Conservation (phyloP, 1,284 basidiomycete species). For the Pseudozyma hubeiensis region DNA sequence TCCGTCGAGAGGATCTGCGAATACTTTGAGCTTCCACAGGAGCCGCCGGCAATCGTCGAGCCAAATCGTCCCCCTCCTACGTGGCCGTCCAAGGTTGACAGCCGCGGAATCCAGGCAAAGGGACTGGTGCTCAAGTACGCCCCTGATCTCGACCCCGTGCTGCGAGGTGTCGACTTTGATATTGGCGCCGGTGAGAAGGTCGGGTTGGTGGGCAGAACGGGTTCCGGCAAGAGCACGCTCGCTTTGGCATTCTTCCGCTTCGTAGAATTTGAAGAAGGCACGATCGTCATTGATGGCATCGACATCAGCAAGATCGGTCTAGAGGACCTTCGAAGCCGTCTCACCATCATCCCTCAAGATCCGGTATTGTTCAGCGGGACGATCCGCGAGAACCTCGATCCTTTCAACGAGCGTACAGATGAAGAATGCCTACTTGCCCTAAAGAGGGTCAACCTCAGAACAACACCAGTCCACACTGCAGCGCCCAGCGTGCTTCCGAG, state of each 20-base stretch:
- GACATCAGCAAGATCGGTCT: conserved; percentile 72
- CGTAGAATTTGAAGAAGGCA: conserved; percentile 51
- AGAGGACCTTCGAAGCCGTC: conserved; percentile 70
- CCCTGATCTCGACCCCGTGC: conserved; percentile 71
- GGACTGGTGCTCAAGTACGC: conserved; percentile 71
- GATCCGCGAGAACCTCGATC: conserved; percentile 57
- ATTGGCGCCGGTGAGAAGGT: conserved; percentile 79
- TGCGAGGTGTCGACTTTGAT: conserved; percentile 71
- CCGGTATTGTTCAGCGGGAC: conserved; percentile 63
- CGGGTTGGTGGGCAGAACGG: conserved; percentile 81
- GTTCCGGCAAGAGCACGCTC: conserved; percentile 69
- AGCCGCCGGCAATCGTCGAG: conserved; percentile 70
- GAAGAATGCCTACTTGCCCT: conserved; percentile 48
- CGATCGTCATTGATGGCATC: conserved; percentile 58
- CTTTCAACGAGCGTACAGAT: conserved; percentile 54
- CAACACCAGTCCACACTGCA: conserved; percentile 26
- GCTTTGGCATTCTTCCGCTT: conserved; percentile 58
- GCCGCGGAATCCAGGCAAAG: conserved; percentile 69
- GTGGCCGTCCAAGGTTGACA: conserved; percentile 71
- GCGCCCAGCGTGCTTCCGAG: conserved; percentile 26
- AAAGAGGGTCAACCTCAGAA: conserved; percentile 39
- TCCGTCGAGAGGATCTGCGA: conserved; percentile 72
- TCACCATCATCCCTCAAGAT: conserved; percentile 72
- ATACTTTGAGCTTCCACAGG: conserved; percentile 69
- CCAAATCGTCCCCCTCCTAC: conserved; percentile 67